phyloP scores from a whole-genome alignment of 768 basidiomycete genomes.

The Neoboletus magnificus region DNA sequence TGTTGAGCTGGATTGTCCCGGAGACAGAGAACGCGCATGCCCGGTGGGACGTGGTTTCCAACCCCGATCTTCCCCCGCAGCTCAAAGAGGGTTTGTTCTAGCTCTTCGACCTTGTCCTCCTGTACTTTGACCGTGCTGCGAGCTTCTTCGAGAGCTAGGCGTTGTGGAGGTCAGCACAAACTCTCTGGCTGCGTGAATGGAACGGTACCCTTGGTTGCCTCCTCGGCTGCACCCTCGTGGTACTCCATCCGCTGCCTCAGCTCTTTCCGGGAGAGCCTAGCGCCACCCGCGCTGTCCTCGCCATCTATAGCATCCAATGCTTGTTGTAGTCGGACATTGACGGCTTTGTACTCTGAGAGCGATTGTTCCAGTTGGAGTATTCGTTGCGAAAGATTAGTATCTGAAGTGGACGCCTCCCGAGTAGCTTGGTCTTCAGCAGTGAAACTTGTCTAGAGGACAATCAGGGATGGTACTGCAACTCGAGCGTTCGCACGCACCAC shows the following conservation, averaged over 20 bases:
- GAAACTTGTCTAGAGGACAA: constrained; percentile 51
- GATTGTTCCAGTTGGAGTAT: constrained; percentile 55
- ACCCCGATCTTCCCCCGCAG: constrained; percentile 71
- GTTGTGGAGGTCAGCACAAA: neutral
- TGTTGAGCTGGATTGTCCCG: constrained; percentile 79
- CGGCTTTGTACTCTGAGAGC: constrained; percentile 51
- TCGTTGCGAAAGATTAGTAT: constrained; percentile 38
- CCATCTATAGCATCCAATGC: constrained; percentile 47
- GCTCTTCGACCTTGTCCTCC: constrained; percentile 56
- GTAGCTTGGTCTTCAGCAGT: constrained; percentile 51
- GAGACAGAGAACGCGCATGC: constrained; percentile 64
- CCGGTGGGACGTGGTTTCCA: constrained; percentile 72
- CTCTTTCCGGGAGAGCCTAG: constrained; percentile 32
- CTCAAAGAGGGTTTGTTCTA: constrained; percentile 79
- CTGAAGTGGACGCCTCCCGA: constrained; percentile 24
- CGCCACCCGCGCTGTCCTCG: constrained; percentile 26
- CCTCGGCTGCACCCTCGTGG: constrained; percentile 36
- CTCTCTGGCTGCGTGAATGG: neutral
- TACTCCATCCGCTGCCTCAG: constrained; percentile 38
- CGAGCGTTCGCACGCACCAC: constrained; percentile 44
- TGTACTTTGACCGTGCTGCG: constrained; percentile 37
- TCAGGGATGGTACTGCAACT: neutral
- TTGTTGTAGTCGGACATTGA: constrained; percentile 43
- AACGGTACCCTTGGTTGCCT: constrained; percentile 41
- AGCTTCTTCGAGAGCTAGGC: constrained; percentile 44